Percentiles rank a stretch among this genome's conserved stretches.
Conservation (phyloP, 768 basidiomycete genomes). For the Astraeus odoratus region DNA sequence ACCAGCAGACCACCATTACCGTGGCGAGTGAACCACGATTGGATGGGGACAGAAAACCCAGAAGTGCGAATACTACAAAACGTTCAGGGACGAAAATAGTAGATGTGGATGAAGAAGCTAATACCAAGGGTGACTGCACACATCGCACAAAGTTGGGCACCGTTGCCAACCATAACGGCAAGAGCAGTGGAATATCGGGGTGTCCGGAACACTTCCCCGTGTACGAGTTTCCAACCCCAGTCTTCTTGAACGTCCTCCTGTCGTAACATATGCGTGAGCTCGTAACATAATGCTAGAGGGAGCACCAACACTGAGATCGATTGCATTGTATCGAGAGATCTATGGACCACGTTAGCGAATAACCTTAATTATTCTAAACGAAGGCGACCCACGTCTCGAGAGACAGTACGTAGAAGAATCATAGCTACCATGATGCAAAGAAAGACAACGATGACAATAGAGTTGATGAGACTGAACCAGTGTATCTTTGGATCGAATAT, state of each 20-base stretch:
- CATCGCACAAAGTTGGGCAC: slow-evolving; percentile 78
- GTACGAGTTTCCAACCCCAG: slow-evolving; percentile 97
- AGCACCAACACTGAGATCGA: slow-evolving; percentile 69
- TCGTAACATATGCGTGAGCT: slow-evolving; percentile 1
- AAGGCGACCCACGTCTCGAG: slow-evolving; percentile 63
- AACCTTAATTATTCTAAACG: not conserved
- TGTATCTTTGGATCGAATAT: slow-evolving; percentile 93
- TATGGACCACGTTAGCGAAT: slow-evolving; percentile 20
- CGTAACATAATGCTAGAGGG: not conserved
- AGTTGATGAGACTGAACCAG: slow-evolving; percentile 94
- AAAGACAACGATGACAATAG: slow-evolving; percentile 85
- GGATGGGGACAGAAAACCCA: slow-evolving; percentile 93
- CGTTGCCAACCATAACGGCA: slow-evolving; percentile 82
- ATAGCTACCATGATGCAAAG: slow-evolving; percentile 91
- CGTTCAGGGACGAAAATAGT: not conserved
- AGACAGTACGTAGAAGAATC: slow-evolving; percentile 80
- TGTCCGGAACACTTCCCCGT: slow-evolving; percentile 91
- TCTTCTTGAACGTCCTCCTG: slow-evolving; percentile 97
- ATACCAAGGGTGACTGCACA: slow-evolving; percentile 77
- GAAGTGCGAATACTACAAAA: slow-evolving; percentile 71
- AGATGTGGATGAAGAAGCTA: slow-evolving; percentile 7
- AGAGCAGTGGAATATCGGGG: slow-evolving; percentile 73
- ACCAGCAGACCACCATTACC: slow-evolving; percentile 92
- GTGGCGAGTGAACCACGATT: slow-evolving; percentile 89
- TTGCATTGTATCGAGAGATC: slow-evolving; percentile 86